A percentile compares a stretch with the other conserved stretches of the same genome.
phyloP scores from a whole-genome alignment of 805 yeast species.

The Wilhelminamyces savonicus region DNA sequence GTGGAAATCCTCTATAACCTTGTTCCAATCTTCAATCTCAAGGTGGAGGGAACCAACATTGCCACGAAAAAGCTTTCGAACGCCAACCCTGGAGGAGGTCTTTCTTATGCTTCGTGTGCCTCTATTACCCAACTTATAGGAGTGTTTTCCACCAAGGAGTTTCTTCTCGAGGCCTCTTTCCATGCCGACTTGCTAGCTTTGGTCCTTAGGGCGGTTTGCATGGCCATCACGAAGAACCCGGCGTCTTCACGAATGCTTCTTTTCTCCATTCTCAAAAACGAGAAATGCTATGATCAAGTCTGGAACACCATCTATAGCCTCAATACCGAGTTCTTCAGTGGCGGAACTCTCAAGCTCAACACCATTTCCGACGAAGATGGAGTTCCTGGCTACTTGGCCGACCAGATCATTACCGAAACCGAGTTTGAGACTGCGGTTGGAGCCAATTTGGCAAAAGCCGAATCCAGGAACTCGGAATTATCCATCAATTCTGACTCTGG shows the following conservation, averaged over 20 bases:
- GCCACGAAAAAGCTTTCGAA: slow-evolving; percentile 18
- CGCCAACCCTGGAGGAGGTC: slow-evolving; percentile 32
- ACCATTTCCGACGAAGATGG: neutral
- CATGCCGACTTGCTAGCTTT: slow-evolving; percentile 56
- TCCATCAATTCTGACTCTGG: neutral
- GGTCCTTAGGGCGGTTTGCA: slow-evolving; percentile 49
- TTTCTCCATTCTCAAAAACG: slow-evolving; percentile 41
- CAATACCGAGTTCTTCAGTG: slow-evolving; percentile 17
- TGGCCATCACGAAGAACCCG: slow-evolving; percentile 45
- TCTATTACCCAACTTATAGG: slow-evolving; percentile 38
- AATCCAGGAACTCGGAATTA: neutral
- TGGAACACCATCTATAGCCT: slow-evolving; percentile 25
- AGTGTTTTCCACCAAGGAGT: slow-evolving; percentile 29
- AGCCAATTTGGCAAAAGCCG: neutral
- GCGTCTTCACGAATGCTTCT: slow-evolving; percentile 48
- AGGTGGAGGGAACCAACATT: neutral
- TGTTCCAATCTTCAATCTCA: slow-evolving; percentile 33
- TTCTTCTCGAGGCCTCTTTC: slow-evolving; percentile 30
- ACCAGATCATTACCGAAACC: neutral
- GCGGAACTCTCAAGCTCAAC: slow-evolving; percentile 10
- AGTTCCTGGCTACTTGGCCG: neutral
- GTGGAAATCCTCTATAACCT: slow-evolving; percentile 59
- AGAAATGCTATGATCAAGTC: slow-evolving; percentile 29
- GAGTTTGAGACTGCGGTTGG: neutral
- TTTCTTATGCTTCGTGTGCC: slow-evolving; percentile 47